Evolutionary conservation across 2,329 filamentous ascomycete genomes (phyloP), one percentile per base, ranked within the genome.

Genomic region (Ophiocordyceps australis): DNA sequence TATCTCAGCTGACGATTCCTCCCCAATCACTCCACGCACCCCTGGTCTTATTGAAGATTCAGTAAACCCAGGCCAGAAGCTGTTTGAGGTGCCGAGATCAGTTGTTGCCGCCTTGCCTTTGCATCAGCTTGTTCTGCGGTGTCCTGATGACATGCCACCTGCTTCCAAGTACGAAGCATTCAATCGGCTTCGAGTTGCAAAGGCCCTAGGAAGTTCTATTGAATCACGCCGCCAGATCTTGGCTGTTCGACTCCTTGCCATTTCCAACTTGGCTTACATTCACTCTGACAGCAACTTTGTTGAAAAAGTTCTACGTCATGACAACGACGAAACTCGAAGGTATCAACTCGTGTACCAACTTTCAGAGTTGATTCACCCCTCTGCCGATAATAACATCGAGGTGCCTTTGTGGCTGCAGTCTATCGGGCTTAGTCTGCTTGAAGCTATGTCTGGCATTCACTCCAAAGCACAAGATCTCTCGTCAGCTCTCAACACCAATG

Each of bases 331-430:
- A 47, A 83, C 85, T 3, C 74, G 85, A 32, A 71, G 81, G 26
- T 76, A 83, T 34, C 89, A 98, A 48, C 62, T 98, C 14, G 75
- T 82, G 4, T 91, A 91, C 41, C 91, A 98, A 49, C 66, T 98
- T 20, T 80, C 81, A 12, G 86, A 95, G 46, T 58, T 98, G 30
- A 76, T 95, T 14, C 85, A 92, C 38, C 81, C 86, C 9, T 74
- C 80, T 5, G 64, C 71, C 5, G 73, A 76, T 40, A 74, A 70
- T 13, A 66, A 75, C 27, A 50, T 62, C 12, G 58, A 65, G 8
- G 67, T 91, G 14, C 79, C 85, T 5, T 56, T 75, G 24, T 71
- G 74, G 49, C 57, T 92, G 14, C 86, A 95, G 47, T 80, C 81
- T 3, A 71, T 85, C 31, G 79, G 82, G 7, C 59, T 98, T 27